Evolutionary conservation across 306 rosid species (phyloP).

Genomic region (Quercus engelmannii): DNA sequence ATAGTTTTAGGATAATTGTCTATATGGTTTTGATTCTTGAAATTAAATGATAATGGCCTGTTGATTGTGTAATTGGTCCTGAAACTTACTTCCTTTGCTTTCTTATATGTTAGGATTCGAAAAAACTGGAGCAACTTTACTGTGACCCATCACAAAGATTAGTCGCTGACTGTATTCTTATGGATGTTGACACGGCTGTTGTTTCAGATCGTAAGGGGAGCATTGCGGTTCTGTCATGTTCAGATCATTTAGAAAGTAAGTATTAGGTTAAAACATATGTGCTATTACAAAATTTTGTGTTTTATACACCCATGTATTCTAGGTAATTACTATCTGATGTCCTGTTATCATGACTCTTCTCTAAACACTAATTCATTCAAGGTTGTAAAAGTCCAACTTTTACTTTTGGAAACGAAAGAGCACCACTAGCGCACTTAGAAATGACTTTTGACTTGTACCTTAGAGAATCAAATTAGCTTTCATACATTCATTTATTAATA

Average conservation of each 20-base stretch:
- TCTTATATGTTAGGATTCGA: conserved; percentile 56
- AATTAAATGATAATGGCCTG: conserved; percentile 6
- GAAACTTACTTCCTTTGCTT: conserved; percentile 25
- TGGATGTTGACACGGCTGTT: conserved; percentile 77
- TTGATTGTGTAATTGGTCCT: conserved; percentile 21
- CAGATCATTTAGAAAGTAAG: conserved; percentile 76
- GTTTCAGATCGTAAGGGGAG: conserved; percentile 97
- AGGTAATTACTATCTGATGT: neutral
- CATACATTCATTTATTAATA: neutral
- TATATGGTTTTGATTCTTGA: conserved; percentile 9
- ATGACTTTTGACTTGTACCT: neutral
- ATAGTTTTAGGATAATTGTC: conserved; percentile 14
- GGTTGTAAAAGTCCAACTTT: neutral
- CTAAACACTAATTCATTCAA: neutral
- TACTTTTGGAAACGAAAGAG: neutral
- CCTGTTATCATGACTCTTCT: neutral
- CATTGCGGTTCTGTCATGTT: conserved; percentile 71
- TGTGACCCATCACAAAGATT: conserved; percentile 79
- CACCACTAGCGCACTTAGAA: neutral
- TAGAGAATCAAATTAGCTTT: neutral
- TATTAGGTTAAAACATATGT: conserved; percentile 15
- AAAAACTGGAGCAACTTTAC: conserved; percentile 73
- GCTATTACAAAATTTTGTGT: neutral
- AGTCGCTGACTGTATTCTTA: conserved; percentile 89
- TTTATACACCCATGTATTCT: neutral